These are phyloP conservation scores for Penicillium sp. DNA, from an alignment of 2,329 filamentous ascomycete species.

Conservation along the genomic window DNA sequence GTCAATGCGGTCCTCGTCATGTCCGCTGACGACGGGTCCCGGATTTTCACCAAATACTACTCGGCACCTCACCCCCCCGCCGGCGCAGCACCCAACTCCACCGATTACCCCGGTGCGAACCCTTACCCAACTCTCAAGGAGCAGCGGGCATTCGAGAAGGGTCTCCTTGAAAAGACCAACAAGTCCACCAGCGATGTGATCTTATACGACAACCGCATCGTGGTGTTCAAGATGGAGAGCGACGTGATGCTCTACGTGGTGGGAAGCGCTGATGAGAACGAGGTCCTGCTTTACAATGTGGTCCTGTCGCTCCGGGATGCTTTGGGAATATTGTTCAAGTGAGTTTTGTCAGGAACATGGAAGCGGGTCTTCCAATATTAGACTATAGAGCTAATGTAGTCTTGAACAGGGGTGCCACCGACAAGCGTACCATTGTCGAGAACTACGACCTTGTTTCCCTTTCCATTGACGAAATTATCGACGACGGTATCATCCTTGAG, in stretches of 20 bases:
- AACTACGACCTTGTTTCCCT: conserved; percentile 97
- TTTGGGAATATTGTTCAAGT: conserved; percentile 91
- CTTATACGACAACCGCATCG: conserved; percentile 92
- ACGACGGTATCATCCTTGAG: conserved; percentile 95
- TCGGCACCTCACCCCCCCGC: conserved; percentile 67
- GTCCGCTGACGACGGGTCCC: conserved; percentile 81
- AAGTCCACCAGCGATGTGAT: conserved; percentile 97
- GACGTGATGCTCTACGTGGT: conserved; percentile 97
- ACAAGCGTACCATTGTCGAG: conserved; percentile 96
- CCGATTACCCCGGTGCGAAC: conserved; percentile 64
- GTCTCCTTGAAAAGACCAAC: conserved; percentile 88
- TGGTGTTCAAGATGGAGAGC: conserved; percentile 96
- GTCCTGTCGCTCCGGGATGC: conserved; percentile 88
- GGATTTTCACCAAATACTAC: conserved; percentile 96
- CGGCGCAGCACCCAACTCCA: conserved; percentile 56
- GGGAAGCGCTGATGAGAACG: conserved; percentile 89
- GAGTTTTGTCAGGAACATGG: conserved; percentile 31
- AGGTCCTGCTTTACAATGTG: conserved; percentile 93
- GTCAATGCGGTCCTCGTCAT: conserved; percentile 77
- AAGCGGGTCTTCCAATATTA: not conserved
- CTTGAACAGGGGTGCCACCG: conserved; percentile 75
- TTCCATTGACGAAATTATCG: conserved; percentile 91
- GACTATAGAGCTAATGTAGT: conserved; percentile 15
- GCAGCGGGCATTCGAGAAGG: conserved; percentile 96
- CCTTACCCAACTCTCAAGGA: conserved; percentile 88